These are phyloP conservation scores for Paralagenidium karlingii DNA, from an alignment of 352 stramenopile genomes.

Conservation along the genomic window DNA sequence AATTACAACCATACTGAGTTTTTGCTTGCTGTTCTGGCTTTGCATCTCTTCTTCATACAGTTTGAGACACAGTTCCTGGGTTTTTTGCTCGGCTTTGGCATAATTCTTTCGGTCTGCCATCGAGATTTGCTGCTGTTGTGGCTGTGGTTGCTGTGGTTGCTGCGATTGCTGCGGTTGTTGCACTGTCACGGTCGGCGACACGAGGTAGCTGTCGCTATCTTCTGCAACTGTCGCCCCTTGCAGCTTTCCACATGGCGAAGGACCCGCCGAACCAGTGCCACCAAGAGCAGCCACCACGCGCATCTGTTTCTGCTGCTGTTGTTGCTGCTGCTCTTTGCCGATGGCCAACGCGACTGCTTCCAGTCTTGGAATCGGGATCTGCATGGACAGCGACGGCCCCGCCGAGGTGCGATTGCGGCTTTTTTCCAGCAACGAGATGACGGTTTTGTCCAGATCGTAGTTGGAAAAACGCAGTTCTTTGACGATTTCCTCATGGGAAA, in stretches of 20 bases:
- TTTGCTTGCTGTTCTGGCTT: conserved; percentile 32
- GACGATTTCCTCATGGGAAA: conserved; percentile 42
- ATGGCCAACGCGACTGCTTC: conserved; percentile 44
- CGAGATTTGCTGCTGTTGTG: conserved; percentile 32
- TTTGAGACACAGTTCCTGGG: conserved; percentile 34
- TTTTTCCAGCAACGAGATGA: conserved; percentile 62
- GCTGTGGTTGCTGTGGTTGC: conserved; percentile 12
- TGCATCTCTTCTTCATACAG: conserved; percentile 28
- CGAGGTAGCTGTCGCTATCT: too few species aligned
- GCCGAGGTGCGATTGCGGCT: too few species aligned
- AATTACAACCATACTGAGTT: conserved; percentile 93
- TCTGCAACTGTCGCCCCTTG: neutral
- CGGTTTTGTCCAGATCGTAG: conserved; percentile 66
- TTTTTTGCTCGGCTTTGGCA: conserved; percentile 53
- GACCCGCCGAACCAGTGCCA: conserved; percentile 2
- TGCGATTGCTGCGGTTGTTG: neutral
- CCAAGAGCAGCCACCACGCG: conserved; percentile 36
- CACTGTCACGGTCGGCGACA: too few species aligned
- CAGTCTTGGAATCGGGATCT: conserved; percentile 52
- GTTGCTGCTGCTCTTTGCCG: conserved; percentile 13
- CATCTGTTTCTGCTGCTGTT: neutral
- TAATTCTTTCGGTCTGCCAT: conserved; percentile 48
- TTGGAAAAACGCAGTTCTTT: conserved; percentile 56
- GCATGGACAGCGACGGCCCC: conserved; percentile 46
- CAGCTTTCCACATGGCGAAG: conserved; percentile 1